Base-by-base conservation (phyloP, 192 early-diverging fungal genomes). In the Backusella tarrabulga region DNA sequence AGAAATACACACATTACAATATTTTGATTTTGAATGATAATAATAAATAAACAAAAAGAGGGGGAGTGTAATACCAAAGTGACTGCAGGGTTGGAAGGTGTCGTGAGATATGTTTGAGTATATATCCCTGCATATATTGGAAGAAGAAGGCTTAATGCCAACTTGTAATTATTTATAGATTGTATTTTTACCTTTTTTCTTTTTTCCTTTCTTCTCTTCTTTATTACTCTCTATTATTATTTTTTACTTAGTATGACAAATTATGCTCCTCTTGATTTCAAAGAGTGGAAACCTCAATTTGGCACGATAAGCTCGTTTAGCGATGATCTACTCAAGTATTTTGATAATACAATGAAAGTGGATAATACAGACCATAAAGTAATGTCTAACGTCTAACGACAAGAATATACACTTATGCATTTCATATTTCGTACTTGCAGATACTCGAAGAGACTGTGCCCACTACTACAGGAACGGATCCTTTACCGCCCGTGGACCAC, bases 311-410 rank as follows among this genome's bases (percentile, higher is more conserved):
- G 35, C 35, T 63, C 73, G 12, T 74, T 74, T 29, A 60, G 36
- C 8, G 54, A 34, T 35, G 73, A 74, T 36, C 38, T 74, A 17
- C 32, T 74, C n/a, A 35, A 74, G n/a, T 56, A 74, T 35, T 74
- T 74, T 66, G 54, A 74, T 42, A 40, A 36, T 15, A 66, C 34
- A 70, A 9, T 38, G 56, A 63, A 63, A 70, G 35, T 38, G 4
- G 21, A 40, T 12, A 21, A 6, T 41, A 36, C 35, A 17, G 35
- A 69, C 35, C n/a, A 69, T 35, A 70, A 70, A 23, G 68, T 70
- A 70, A 26, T 40, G 35, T 70, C 15, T 41, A 6, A 11, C 19
- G 41, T 63, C 21, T 63, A 63, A 63, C 56, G 23, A 63, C 56
- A 63, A 60, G 17, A 60, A 26, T 11, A 60, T 23, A 19, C 3